Evolutionary conservation across 345 rosid genomes (phyloP).

Genomic region (Chamaenerion angustifolium): DNA sequence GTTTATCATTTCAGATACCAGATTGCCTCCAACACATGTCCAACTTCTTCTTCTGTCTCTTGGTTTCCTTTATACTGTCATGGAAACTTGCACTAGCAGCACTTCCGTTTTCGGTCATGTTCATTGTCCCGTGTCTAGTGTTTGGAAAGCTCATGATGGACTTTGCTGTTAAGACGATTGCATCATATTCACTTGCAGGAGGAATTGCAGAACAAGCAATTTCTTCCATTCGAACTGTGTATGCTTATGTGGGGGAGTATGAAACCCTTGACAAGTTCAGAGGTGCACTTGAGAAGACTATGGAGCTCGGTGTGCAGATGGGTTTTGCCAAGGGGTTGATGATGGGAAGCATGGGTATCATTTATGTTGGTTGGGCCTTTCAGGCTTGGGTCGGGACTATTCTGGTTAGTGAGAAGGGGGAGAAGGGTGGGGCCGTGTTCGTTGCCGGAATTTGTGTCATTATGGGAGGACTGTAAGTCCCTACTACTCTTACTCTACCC

Average conservation of each 20-base stretch:
- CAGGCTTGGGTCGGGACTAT: constrained; percentile 53
- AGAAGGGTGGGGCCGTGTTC: constrained; percentile 45
- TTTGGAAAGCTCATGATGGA: constrained; percentile 64
- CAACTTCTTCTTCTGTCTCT: constrained; percentile 41
- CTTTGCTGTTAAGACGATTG: constrained; percentile 40
- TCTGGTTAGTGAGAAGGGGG: constrained; percentile 39
- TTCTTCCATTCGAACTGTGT: constrained; percentile 50
- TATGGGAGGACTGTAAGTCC: constrained; percentile 62
- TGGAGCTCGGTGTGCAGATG: constrained; percentile 41
- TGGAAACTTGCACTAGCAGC: constrained; percentile 51
- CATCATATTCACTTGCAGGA: constrained; percentile 47
- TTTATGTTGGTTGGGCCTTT: constrained; percentile 53
- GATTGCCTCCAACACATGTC: constrained; percentile 37
- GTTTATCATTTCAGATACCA: constrained; percentile 39
- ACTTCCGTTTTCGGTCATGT: constrained; percentile 39
- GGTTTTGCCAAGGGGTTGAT: constrained; percentile 53
- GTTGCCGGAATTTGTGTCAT: constrained; percentile 47
- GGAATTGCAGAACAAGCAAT: constrained; percentile 60
- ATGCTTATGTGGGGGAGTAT: constrained; percentile 45
- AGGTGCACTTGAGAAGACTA: constrained; percentile 26
- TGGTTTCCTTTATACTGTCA: constrained; percentile 31
- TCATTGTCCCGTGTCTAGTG: constrained; percentile 39
- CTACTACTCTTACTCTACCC: no score
- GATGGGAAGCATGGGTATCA: constrained; percentile 64
- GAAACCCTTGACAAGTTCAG: constrained; percentile 35